These are phyloP conservation scores for Verticillium zaregamsianum DNA, from an alignment of 2,329 filamentous ascomycete species.

Conservation along the genomic window DNA sequence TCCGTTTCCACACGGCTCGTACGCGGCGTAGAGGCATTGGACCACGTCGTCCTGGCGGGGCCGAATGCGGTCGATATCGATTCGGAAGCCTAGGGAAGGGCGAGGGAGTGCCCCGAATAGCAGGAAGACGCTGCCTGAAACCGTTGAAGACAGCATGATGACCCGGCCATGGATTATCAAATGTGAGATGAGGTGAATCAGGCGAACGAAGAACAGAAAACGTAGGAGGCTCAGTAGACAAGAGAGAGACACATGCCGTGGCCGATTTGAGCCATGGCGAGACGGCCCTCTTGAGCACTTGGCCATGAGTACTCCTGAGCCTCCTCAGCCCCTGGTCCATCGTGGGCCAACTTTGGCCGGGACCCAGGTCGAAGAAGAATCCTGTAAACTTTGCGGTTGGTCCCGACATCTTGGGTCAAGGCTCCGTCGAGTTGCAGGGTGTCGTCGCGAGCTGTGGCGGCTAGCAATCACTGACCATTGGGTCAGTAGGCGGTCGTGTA, in stretches of 20 bases:
- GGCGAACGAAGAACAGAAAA: background rate
- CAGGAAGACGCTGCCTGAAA: background rate
- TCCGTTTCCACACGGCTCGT: slow-evolving; percentile 8
- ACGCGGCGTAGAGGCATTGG: slow-evolving; percentile 6
- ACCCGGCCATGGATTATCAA: background rate
- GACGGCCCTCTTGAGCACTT: background rate
- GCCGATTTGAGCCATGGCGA: background rate
- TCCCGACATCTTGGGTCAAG: background rate
- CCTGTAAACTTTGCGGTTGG: background rate
- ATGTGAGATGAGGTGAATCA: background rate
- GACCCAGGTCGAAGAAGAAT: background rate
- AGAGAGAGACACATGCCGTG: background rate
- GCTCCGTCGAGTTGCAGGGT: background rate
- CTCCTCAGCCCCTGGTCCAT: background rate
- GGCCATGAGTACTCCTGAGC: background rate
- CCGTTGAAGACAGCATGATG: background rate
- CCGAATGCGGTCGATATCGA: background rate
- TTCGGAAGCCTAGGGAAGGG: background rate
- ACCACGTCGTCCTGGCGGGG: background rate
- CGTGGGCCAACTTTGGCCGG: background rate
- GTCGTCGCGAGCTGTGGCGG: background rate
- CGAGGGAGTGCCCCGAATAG: background rate
- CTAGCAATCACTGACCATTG: background rate
- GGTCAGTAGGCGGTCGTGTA: background rate
- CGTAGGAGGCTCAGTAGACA: background rate